Percentiles rank a stretch among this genome's conserved stretches.
phyloP scores from a whole-genome alignment of 371 early-diverging fungal species.

The Nematocida minor region DNA sequence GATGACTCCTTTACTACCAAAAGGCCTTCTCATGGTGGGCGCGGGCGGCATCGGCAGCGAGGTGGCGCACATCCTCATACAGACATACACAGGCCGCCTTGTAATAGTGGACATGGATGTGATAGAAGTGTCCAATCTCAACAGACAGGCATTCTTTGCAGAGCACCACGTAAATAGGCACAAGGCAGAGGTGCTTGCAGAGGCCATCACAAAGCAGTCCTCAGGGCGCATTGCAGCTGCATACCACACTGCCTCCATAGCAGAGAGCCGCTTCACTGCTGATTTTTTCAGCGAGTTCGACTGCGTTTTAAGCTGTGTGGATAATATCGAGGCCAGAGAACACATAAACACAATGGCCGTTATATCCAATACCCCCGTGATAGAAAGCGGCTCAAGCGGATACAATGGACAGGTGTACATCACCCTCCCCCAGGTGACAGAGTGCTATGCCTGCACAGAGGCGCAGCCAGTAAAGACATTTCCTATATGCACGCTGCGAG shows the following conservation, averaged over 20 bases:
- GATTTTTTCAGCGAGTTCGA: constrained; percentile 82
- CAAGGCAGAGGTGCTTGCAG: constrained; percentile 69
- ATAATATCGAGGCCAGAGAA: constrained; percentile 86
- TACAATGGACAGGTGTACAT: constrained; percentile 82
- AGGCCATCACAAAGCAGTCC: neutral
- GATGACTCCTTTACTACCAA: neutral
- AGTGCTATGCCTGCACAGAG: constrained; percentile 93
- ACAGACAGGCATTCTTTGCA: constrained; percentile 92
- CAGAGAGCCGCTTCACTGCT: constrained; percentile 74
- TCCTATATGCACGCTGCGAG: constrained; percentile 92
- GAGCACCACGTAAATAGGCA: constrained; percentile 78
- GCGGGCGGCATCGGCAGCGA: constrained; percentile 96
- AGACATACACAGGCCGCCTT: constrained; percentile 5
- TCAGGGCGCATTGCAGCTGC: neutral
- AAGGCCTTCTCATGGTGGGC: constrained; percentile 55
- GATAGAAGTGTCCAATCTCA: constrained; percentile 91
- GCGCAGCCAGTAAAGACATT: constrained; percentile 66
- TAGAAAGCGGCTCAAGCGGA: constrained; percentile 93
- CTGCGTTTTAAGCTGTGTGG: constrained; percentile 90
- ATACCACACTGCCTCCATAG: constrained; percentile 52
- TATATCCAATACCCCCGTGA: constrained; percentile 74
- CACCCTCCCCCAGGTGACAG: constrained; percentile 70
- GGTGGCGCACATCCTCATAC: constrained; percentile 70
- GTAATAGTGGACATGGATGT: constrained; percentile 84
- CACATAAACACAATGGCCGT: constrained; percentile 91